These are phyloP conservation scores for Pontederia paniculata DNA, from an alignment of 176 grass and related monocot species.

Conservation along the genomic window DNA sequence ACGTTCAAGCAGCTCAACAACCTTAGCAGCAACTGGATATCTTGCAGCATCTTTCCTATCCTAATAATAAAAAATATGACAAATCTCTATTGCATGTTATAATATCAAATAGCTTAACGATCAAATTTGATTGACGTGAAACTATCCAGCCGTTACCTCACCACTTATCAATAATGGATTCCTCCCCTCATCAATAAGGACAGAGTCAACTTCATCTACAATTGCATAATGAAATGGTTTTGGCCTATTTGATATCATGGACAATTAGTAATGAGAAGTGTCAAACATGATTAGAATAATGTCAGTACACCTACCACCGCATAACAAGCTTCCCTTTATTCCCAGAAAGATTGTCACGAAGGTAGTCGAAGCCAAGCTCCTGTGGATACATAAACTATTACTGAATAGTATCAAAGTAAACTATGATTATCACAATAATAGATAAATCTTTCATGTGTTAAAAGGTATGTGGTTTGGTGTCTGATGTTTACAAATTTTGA, in stretches of 20 bases:
- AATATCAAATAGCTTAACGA: neutral
- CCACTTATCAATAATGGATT: slow-evolving; percentile 91
- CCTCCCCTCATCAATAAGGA: slow-evolving; percentile 94
- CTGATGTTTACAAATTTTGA: no score
- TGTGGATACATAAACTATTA: slow-evolving; percentile 30
- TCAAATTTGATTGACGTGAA: neutral
- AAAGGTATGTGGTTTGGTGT: no score
- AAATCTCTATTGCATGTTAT: slow-evolving; percentile 5
- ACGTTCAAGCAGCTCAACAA: slow-evolving; percentile 69
- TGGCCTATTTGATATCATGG: slow-evolving; percentile 33
- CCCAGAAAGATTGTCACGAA: slow-evolving; percentile 70
- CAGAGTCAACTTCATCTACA: slow-evolving; percentile 94
- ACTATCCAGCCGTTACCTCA: slow-evolving; percentile 45
- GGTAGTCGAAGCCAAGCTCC: slow-evolving; percentile 98
- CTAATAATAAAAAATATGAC: slow-evolving; percentile 35
- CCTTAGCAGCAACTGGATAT: slow-evolving; percentile 88
- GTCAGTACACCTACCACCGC: slow-evolving; percentile 53
- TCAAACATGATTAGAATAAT: neutral
- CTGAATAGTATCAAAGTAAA: slow-evolving; percentile 15
- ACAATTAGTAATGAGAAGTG: slow-evolving; percentile 1
- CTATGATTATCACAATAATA: no score
- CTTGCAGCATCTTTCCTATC: slow-evolving; percentile 67
- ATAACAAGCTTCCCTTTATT: slow-evolving; percentile 79
- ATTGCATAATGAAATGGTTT: slow-evolving; percentile 89
- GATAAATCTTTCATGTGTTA: no score